Evolutionary conservation across 306 rosid genomes (phyloP).

Genomic region (Macrotyloma uniflorum): DNA sequence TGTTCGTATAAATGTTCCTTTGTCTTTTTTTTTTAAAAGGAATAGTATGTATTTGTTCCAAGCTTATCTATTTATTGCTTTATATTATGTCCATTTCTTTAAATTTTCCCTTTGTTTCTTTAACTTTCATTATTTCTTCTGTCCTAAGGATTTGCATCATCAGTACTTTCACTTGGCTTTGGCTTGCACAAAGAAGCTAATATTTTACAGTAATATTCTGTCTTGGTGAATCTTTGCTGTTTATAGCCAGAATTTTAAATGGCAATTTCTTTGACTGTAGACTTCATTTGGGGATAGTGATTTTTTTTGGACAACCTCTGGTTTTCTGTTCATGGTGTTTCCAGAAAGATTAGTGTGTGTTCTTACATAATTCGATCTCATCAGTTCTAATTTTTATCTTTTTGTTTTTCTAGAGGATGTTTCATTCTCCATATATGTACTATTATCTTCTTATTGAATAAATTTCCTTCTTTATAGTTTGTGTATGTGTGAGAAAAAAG

Average conservation of each 20-base stretch:
- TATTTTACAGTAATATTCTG: not conserved
- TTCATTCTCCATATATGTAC: not conserved
- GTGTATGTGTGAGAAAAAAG: not conserved
- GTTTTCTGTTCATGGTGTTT: not conserved
- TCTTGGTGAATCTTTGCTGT: not conserved
- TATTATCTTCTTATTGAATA: constrained; percentile 14
- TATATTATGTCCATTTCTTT: constrained; percentile 2
- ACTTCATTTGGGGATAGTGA: constrained; percentile 20
- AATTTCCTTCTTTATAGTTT: not conserved
- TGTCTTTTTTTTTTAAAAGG: not conserved
- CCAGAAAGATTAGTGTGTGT: not conserved
- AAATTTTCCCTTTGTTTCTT: not conserved
- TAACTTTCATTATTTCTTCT: not conserved
- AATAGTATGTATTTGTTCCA: not conserved
- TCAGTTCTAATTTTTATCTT: constrained; percentile 1
- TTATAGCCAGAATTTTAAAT: not conserved
- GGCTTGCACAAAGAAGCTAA: not conserved
- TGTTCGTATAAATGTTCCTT: constrained; percentile 18
- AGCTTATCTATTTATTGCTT: not conserved
- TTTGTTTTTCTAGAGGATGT: constrained; percentile 1
- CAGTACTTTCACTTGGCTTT: not conserved
- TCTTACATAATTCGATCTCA: constrained; percentile 6
- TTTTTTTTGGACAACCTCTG: not conserved
- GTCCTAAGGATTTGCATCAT: not conserved
- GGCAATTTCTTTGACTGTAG: not conserved